Evolutionary conservation across 495 filamentous ascomycete species (phyloP), one percentile per base, ranked within the genome.

Genomic region (Sphaerosporella brunnea): DNA sequence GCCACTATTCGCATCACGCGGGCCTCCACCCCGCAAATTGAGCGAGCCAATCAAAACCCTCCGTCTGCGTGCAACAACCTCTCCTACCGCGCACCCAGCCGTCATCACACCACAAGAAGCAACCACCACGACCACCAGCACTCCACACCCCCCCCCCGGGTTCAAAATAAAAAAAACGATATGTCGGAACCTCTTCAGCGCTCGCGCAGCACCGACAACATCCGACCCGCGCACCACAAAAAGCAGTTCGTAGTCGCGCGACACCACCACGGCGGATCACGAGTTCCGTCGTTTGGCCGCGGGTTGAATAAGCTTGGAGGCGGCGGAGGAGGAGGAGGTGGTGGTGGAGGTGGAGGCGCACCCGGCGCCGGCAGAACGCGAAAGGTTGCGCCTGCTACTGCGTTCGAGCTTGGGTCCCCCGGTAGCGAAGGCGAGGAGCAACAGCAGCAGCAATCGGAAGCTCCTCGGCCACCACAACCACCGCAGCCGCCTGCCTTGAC

Each of bases 281-380:
- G 64, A 23, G 54, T 66, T 23, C 64, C 64, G 9, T 66, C 64
- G 4, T 58, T 66, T 49, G 64, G 64, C 25, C 62, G 64, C 42
- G 61, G 61, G 39, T 50, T 66, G 34, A 64, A 66, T 36, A 64
- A 62, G 41, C 53, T 66, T 19, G 58, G 60, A 5, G 36, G 36
- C 20, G 19, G n/a, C 13, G 19, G n/a, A 39, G 36, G 15, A 39
- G 36, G n/a, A 15, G 7, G n/a, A 16, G 36, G 7, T 5, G 19
- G 19, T 5, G 7, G 19, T 7, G 36, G 5, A 15, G 36, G n/a
- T 5, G 16, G n/a, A 16, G 20, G 20, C 8, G 11, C 10, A 28
- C 19, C 8, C 5, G 20, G 24, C 19, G 18, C 8, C 36, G 7
- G 20, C 10, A 43, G 39, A 8, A 11, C 39, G 11, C 51, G 51